Conservation (phyloP, 306 rosid species). For the Medicago ruthenica region DNA sequence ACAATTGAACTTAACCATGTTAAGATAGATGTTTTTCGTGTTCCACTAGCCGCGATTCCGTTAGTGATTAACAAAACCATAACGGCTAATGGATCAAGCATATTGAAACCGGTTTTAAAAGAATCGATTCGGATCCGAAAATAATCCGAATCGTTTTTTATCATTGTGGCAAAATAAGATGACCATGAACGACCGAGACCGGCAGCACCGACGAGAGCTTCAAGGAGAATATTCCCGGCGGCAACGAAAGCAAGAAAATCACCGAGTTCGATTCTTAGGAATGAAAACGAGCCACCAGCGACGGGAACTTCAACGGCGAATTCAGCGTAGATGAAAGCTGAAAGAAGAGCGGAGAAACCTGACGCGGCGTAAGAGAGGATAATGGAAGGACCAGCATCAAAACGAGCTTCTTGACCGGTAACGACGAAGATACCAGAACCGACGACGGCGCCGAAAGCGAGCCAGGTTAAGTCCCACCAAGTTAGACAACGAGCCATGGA, state of each 20-base stretch:
- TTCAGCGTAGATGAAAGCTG: conserved; percentile 86
- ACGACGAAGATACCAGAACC: conserved; percentile 93
- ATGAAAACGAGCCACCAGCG: conserved; percentile 92
- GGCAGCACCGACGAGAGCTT: conserved; percentile 81
- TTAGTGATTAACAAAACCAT: conserved; percentile 66
- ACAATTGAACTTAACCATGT: conserved; percentile 64
- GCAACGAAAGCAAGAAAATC: conserved; percentile 82
- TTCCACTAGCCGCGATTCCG: conserved; percentile 72
- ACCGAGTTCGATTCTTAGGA: conserved; percentile 76
- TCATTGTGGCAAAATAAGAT: conserved; percentile 71
- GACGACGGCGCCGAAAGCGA: conserved; percentile 85
- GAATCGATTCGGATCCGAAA: conserved; percentile 58
- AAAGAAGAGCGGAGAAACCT: conserved; percentile 85
- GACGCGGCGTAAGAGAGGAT: conserved; percentile 72
- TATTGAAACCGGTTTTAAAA: conserved; percentile 61
- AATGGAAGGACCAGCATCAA: conserved; percentile 69
- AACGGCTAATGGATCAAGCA: conserved; percentile 77
- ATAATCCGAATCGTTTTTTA: conserved; percentile 59
- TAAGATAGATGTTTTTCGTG: conserved; percentile 65
- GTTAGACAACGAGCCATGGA: conserved; percentile 73
- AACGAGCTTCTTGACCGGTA: conserved; percentile 75
- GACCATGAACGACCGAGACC: conserved; percentile 88
- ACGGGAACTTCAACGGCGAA: conserved; percentile 88
- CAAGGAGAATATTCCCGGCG: conserved; percentile 83
- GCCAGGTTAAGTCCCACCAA: conserved; percentile 94